Conservation (phyloP, 768 basidiomycete species). For the Mrakia frigida region DNA sequence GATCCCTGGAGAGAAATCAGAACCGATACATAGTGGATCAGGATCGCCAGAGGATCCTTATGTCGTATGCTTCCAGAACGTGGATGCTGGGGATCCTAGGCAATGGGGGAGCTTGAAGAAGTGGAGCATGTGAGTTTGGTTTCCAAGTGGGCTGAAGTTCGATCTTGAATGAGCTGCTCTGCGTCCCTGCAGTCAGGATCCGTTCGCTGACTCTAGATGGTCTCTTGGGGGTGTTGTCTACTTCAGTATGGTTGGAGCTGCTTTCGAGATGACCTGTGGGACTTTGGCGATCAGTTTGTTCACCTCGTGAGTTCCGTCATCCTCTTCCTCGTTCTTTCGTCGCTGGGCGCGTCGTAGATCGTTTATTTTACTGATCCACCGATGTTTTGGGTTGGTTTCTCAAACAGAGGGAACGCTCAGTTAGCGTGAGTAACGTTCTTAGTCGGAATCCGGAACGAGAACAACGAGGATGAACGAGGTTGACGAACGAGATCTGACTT, state of each 20-base stretch:
- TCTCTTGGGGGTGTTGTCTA: not conserved
- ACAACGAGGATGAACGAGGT: not conserved
- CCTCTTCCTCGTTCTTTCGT: not conserved
- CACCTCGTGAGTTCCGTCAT: not conserved
- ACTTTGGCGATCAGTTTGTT: slow-evolving; percentile 25
- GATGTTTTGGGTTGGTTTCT: too few relatives aligned
- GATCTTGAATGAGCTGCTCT: too few relatives aligned
- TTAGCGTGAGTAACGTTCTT: not conserved
- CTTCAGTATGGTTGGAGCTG: slow-evolving; percentile 12
- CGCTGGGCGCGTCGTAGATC: not conserved
- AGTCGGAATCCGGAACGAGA: too few relatives aligned
- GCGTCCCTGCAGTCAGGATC: too few relatives aligned
- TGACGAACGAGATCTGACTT: not conserved
- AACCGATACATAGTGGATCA: not conserved
- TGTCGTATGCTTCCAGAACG: slow-evolving; percentile 17
- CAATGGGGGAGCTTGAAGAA: not conserved
- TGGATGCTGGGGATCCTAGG: slow-evolving; percentile 14
- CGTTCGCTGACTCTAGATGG: too few relatives aligned
- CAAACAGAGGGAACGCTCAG: not conserved
- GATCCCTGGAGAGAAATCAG: not conserved
- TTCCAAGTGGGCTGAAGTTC: too few relatives aligned
- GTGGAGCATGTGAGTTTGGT: not conserved
- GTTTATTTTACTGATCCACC: too few relatives aligned
- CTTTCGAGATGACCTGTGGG: slow-evolving; percentile 21
- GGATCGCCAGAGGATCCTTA: slow-evolving; percentile 12